Percentiles rank a stretch among this genome's conserved stretches.
These are phyloP conservation scores for Colletotrichum incanum DNA, from an alignment of 2,329 filamentous ascomycete genomes.

Conservation along the genomic window DNA sequence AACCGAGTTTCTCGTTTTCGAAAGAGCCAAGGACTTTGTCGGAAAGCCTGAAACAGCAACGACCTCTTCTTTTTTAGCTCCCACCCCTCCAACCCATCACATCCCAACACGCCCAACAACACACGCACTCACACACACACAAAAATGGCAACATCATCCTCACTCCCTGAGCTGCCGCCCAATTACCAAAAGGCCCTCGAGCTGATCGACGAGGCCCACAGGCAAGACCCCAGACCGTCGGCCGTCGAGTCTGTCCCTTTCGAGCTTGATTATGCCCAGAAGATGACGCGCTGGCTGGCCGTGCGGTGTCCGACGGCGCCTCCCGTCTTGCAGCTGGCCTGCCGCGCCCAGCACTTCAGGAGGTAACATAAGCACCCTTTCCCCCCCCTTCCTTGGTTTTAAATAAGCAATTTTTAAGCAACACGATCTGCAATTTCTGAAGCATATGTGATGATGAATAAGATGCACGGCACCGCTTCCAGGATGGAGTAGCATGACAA, in stretches of 20 bases:
- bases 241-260: slow-evolving; percentile 71
- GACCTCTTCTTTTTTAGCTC: not conserved
- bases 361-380: slow-evolving; percentile 58
- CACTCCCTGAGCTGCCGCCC: slow-evolving; percentile 53
- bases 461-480: not conserved
- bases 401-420: slow-evolving; percentile 2
- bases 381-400: not conserved
- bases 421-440: not conserved
- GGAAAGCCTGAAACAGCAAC: slow-evolving; percentile 19
- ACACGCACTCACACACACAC: not conserved
- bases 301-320: slow-evolving; percentile 74
- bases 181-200: slow-evolving; percentile 69
- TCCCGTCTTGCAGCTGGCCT: slow-evolving; percentile 79
- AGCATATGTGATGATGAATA: slow-evolving; percentile 13
- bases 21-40: slow-evolving; percentile 3
- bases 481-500: not conserved
- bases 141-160: slow-evolving; percentile 20
- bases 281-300: slow-evolving; percentile 83
- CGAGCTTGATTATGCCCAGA: slow-evolving; percentile 85
- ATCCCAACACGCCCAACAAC: not conserved
- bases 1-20: not conserved
- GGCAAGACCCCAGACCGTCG: slow-evolving; percentile 55
- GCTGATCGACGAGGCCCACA: slow-evolving; percentile 79
- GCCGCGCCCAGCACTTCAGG: slow-evolving; percentile 87
- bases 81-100: slow-evolving; percentile 4